Evolutionary conservation across 108 stramenopile genomes (phyloP), one percentile per base, ranked within the genome.

Genomic region (Licmophora abbreviata): DNA sequence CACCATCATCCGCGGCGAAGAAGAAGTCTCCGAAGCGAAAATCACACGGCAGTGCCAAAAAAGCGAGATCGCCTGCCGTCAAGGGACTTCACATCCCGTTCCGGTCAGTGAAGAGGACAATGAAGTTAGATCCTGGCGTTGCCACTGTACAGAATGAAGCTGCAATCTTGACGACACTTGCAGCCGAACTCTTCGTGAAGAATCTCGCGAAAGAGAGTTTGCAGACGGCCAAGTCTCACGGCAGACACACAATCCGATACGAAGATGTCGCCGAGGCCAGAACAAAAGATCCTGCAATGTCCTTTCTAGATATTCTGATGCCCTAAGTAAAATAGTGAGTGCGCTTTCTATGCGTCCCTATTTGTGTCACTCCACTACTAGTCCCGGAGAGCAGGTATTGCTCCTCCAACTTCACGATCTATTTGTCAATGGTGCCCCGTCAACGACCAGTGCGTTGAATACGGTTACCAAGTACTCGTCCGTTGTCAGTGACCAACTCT

Each of bases 101-200:
- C 56, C 78, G 90, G 4, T 68, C 81, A 5, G 73, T 86, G 29
- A 87, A 88, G 41, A 73, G 84, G 35, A 81, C 68, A 7, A 92
- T 92, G 90, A 87, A 92, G 51, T 47, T 80, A 37, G 84, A 92
- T 63, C 70, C 70, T 14, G 74, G 77, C 42, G 80, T 80, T 59
- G 81, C 76, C 1, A 91, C 81, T 42, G 85, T 92, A 20, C 90
- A 92, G 58, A 85, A 87, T 50, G 90, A 92, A 42, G 90, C 90
- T 0, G 85, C 85, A 0, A 85, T 87, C 32, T 59, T 92, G 69
- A 67, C 74, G 1, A 85, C 89, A 2, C 35, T 74, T 28, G 89
- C 89, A 0, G 66, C 69, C 8, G 85, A 85, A 51, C 63, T 87
- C 9, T 92, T 92, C 44, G 34, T 92, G 21, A 73, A 77, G 42